Evolutionary conservation across 345 rosid genomes (phyloP).

Genomic region (Combretum micranthum): DNA sequence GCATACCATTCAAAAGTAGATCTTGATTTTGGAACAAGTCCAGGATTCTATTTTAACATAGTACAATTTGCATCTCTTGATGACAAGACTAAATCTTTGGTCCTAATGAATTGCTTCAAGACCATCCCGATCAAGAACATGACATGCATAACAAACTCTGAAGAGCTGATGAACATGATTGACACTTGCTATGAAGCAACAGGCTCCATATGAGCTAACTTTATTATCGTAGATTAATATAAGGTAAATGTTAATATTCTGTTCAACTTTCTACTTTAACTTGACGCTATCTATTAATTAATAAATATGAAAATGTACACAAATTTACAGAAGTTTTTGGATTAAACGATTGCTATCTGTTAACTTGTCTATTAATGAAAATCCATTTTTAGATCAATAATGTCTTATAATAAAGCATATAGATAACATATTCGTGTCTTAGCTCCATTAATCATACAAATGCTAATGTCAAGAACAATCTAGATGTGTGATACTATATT

Average conservation of each 20-base stretch:
- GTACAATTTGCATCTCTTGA: slow-evolving; percentile 35
- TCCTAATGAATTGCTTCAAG: slow-evolving; percentile 33
- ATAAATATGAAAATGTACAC: no score
- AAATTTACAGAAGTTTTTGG: no score
- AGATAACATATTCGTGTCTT: no score
- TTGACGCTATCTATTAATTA: background rate
- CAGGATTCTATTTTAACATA: slow-evolving; percentile 48
- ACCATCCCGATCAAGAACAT: slow-evolving; percentile 20
- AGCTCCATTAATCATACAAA: no score
- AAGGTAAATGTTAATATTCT: slow-evolving; percentile 21
- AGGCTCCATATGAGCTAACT: slow-evolving; percentile 55
- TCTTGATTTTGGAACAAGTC: slow-evolving; percentile 50
- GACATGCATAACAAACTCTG: slow-evolving; percentile 42
- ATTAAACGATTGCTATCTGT: no score
- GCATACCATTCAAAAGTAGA: slow-evolving; percentile 22
- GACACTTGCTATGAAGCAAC: slow-evolving; percentile 40
- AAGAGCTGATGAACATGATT: slow-evolving; percentile 38
- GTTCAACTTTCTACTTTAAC: no score
- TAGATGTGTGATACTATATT: no score
- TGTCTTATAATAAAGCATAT: no score
- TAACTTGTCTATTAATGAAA: no score
- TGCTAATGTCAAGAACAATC: no score
- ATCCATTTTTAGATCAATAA: no score
- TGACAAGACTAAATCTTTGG: slow-evolving; percentile 48
- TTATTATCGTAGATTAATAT: slow-evolving; percentile 51